Base-by-base conservation (phyloP, 306 rosid genomes). In the Casuarina equisetifolia region DNA sequence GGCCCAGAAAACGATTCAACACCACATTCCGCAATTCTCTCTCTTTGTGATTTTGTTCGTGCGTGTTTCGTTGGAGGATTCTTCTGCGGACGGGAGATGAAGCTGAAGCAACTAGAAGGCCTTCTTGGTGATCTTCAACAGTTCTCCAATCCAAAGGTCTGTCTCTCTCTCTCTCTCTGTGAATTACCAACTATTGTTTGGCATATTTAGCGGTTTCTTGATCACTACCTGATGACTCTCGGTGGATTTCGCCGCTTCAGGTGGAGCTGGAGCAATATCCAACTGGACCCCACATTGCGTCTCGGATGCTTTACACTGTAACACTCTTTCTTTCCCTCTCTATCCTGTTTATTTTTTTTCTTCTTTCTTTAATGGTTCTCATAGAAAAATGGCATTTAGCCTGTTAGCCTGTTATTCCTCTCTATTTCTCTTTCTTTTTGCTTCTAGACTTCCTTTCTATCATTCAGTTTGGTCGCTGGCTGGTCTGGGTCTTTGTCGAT, bases 271-370 rank as follows among this genome's bases (percentile, higher is more conserved):
- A 95, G 49, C 98, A 95, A 82, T 95, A 95, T 73, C 97, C 98
- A 76, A 95, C 98, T 8, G 98, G 97, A 73, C 91, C 97, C 69
- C 98, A 95, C 82, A 91, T 95, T 70, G 96, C 98, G 80, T 91
- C 97, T 85, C 93, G 98, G 81, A 86, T 92, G 96, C 84, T 95
- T 45, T 95, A 68, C 88, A 91, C 93, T 61, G 97, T 92, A 85
- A 40, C 72, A 0, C 45, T 80, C 83, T 25, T 25, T 79, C 81
- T 73, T 57, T 7, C 54, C 48, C 3, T 75, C 50, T 19, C 55
- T 69, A 46, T 59, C 66, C 74, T 68, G 16, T 7, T 52, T 61
- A 40, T 32, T 15, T 77, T 72, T 35, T 8, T 32, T n/a, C 36
- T 20, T 64, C 16, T 20, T 40, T 12, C 12, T 35, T 52, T 19